phyloP scores from a whole-genome alignment of 2,329 filamentous ascomycete species.

The Fusarium compactum region DNA sequence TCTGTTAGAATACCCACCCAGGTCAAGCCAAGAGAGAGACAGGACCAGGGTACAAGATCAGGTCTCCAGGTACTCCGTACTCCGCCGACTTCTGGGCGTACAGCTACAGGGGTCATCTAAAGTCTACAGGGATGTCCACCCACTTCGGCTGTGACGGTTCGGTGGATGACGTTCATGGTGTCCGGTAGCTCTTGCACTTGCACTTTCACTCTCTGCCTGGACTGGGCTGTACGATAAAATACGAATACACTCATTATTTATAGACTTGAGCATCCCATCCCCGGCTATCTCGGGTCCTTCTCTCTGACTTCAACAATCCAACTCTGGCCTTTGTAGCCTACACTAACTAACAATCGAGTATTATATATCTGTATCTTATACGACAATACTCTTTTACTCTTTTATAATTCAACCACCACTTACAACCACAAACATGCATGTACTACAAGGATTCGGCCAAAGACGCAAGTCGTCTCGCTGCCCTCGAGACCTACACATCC shows the following conservation, averaged over 20 bases:
- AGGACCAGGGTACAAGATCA: slow-evolving; percentile 25
- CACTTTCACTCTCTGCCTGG: background rate
- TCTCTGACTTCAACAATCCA: slow-evolving; percentile 12
- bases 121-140: slow-evolving; percentile 12
- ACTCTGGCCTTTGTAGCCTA: slow-evolving; percentile 29
- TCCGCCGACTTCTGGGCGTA: slow-evolving; percentile 12
- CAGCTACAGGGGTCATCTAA: background rate
- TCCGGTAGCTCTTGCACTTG: slow-evolving; percentile 17
- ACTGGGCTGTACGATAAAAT: slow-evolving; percentile 14
- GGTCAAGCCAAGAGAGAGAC: background rate
- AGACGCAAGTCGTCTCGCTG: slow-evolving; percentile 52
- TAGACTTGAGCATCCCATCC: slow-evolving; percentile 37
- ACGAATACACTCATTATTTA: slow-evolving; percentile 41
- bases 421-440: slow-evolving; percentile 50
- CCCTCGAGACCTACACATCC: slow-evolving; percentile 55
- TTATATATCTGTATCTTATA: slow-evolving; percentile 31
- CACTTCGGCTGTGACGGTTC: slow-evolving; percentile 41
- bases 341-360: slow-evolving; percentile 16
- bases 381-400: slow-evolving; percentile 10
- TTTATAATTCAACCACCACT: slow-evolving; percentile 14
- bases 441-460: slow-evolving; percentile 54
- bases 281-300: slow-evolving; percentile 20
- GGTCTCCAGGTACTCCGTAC: slow-evolving; percentile 16
- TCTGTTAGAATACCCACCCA: slow-evolving; percentile 7
- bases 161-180: slow-evolving; percentile 38